Conservation (phyloP, 352 stramenopile genomes). For the Pythium aquatile region DNA sequence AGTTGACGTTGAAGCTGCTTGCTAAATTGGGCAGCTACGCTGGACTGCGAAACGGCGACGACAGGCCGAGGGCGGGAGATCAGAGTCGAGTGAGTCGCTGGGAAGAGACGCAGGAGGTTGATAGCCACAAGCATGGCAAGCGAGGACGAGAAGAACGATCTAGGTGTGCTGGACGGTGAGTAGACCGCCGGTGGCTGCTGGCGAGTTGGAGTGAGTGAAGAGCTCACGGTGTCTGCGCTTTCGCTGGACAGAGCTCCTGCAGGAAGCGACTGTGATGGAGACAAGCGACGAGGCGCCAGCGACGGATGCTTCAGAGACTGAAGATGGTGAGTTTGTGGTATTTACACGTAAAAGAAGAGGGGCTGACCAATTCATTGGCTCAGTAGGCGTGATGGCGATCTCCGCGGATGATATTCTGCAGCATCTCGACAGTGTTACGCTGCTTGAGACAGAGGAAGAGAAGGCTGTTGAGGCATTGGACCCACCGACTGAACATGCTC, state of each 20-base stretch:
- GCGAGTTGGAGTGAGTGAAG: background rate
- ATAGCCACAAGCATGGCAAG: slow-evolving; percentile 3
- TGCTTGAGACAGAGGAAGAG: background rate
- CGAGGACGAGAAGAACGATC: slow-evolving; percentile 15
- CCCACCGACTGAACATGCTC: background rate
- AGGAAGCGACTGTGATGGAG: background rate
- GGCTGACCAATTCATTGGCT: background rate
- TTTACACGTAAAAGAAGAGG: background rate
- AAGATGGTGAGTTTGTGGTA: background rate
- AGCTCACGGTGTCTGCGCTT: background rate
- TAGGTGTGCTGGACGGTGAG: slow-evolving; percentile 36
- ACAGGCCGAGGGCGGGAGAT: background rate
- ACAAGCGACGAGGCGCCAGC: background rate
- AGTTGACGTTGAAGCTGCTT: slow-evolving; percentile 10
- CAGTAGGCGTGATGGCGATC: background rate
- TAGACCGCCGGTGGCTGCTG: background rate
- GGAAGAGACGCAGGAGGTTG: background rate
- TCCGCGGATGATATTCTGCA: slow-evolving; percentile 17
- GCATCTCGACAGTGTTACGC: slow-evolving; percentile 21
- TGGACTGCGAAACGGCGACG: slow-evolving; percentile 3
- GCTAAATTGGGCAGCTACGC: slow-evolving; percentile 9
- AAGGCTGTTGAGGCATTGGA: background rate
- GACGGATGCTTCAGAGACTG: background rate
- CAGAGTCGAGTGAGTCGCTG: background rate
- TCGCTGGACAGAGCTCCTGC: slow-evolving; percentile 10